These are phyloP conservation scores for Wallacemonas sp. DNA, from an alignment of 208 protist genomes.

Conservation along the genomic window DNA sequence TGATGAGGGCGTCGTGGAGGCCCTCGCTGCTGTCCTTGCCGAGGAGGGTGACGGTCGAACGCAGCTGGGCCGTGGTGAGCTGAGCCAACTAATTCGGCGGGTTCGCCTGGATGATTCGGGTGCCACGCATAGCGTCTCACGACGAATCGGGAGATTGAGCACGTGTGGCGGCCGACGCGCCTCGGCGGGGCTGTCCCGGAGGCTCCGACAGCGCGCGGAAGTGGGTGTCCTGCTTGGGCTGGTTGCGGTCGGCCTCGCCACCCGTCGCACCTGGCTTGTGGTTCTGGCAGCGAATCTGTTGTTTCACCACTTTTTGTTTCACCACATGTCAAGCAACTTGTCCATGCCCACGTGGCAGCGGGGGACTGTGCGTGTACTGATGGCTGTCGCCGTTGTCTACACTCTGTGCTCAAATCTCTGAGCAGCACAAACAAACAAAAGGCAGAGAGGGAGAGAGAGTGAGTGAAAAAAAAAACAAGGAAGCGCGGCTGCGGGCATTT, in stretches of 20 bases:
- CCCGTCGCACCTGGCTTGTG: slow-evolving; percentile 18
- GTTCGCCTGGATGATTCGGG: no score
- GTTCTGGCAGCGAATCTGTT: slow-evolving; percentile 38
- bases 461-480: no score
- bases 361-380: slow-evolving; percentile 22
- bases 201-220: not conserved
- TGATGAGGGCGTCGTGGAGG: slow-evolving; percentile 31
- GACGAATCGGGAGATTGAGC: no score
- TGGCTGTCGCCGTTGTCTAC: slow-evolving; percentile 38
- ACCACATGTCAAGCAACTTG: slow-evolving; percentile 26
- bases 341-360: slow-evolving; percentile 27
- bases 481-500: not conserved
- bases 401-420: not conserved
- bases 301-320: slow-evolving; percentile 41
- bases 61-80: slow-evolving; percentile 7
- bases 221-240: not conserved
- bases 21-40: not conserved
- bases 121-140: no score
- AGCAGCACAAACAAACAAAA: slow-evolving; percentile 4
- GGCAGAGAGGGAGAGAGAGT: not conserved
- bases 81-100: slow-evolving; percentile 14
- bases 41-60: not conserved
- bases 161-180: no score
- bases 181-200: not conserved
- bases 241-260: slow-evolving; percentile 25